These are phyloP conservation scores for Nitzschia sp. DNA, from an alignment of 108 stramenopile species.

Conservation along the genomic window DNA sequence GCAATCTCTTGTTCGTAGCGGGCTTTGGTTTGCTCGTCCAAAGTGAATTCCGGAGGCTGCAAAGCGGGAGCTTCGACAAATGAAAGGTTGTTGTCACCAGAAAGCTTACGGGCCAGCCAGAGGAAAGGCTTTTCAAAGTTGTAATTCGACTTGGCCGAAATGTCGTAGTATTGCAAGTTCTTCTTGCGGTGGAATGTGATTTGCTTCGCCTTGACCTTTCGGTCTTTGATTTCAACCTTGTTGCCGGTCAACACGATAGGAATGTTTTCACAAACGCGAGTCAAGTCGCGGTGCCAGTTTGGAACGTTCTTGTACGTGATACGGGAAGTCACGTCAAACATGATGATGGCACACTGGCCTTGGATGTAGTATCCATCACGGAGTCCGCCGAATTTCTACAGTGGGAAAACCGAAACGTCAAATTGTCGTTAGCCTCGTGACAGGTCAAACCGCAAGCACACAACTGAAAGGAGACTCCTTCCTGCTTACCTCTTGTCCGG, in stretches of 20 bases:
- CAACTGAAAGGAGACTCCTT: no score
- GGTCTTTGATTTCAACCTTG: constrained; percentile 99
- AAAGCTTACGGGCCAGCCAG: constrained; percentile 98
- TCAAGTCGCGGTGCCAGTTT: constrained; percentile 99
- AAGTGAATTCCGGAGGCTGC: constrained; percentile 93
- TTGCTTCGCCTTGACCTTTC: constrained; percentile 99
- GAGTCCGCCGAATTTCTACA: constrained; percentile 93
- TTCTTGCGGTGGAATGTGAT: constrained; percentile 99
- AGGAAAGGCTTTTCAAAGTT: constrained; percentile 99
- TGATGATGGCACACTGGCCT: constrained; percentile 99
- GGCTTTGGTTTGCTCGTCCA: constrained; percentile 90
- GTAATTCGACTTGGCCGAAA: constrained; percentile 99
- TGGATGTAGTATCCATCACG: constrained; percentile 99
- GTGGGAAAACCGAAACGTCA: not conserved
- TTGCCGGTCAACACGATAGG: constrained; percentile 98
- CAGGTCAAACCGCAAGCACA: not conserved
- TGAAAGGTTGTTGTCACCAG: constrained; percentile 94
- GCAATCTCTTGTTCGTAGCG: constrained; percentile 88
- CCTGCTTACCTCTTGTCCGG: constrained; percentile 89
- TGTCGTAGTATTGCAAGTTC: constrained; percentile 99
- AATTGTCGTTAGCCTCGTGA: no score
- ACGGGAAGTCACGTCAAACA: constrained; percentile 97
- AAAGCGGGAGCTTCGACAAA: constrained; percentile 98
- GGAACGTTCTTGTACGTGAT: constrained; percentile 99
- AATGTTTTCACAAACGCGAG: constrained; percentile 99